Evolutionary conservation across 805 yeast species (phyloP), one percentile per base, ranked within the genome.

Genomic region (Hanseniaspora vineae): DNA sequence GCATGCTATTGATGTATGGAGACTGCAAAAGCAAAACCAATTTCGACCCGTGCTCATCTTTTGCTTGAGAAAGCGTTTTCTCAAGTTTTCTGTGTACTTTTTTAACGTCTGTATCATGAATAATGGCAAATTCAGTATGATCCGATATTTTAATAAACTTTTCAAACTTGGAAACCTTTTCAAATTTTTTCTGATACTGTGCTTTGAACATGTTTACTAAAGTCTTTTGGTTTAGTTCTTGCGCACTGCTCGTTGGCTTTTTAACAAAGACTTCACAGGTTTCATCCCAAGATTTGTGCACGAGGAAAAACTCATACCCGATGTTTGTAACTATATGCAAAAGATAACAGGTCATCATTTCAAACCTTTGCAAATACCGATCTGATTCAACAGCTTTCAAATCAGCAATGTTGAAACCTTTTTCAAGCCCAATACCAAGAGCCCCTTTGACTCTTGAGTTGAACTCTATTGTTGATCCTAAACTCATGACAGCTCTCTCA

Each of bases 391-490:
- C 65, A 46, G 65, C 59, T 31, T 67, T 66, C 35, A 77, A 62
- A 60, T 80, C 79, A 45, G 76, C 76, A 48, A 75, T 58, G 13
- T 82, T 77, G 62, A 94, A 94, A 0, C 98, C 98, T 50, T 75
- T 73, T 55, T 85, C 88, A 49, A 92, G 66, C 31, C 96, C 95
- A 56, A 75, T 77, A 8, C 97, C 95, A 10, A 94, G 67, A 0
- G 88, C 78, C 9, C 97, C 96, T n/a, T 85, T 75, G 48, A 75
- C 71, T 1, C 77, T 68, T 42, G 81, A 81, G 52, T 79, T 85
- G 52, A 89, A 81, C 14, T 71, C 71, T 18, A 89, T 83, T 14
- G 77, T 70, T 20, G 80, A 70, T 2, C 98, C 97, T 15, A 92
- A 66, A 32, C 81, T 82, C 53, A 92, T 75, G 42, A 87, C 74